Evolutionary conservation across 768 basidiomycete species (phyloP).

Genomic region (Termitomyces sp.): DNA sequence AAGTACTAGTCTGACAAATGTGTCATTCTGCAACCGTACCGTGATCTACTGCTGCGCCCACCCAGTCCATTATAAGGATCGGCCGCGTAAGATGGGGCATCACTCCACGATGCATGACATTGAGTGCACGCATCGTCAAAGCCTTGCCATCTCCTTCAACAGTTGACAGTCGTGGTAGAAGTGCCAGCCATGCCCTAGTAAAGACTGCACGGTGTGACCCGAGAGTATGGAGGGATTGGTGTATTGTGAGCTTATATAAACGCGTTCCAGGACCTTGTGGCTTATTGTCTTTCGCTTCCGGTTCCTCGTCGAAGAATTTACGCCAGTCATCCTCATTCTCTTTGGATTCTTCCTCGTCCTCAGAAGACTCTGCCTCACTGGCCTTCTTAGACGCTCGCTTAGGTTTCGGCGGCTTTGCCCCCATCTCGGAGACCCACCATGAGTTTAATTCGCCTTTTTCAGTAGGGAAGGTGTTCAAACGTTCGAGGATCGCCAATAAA

Average conservation of each 20-base stretch:
- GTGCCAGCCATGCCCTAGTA: conserved; percentile 73
- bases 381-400: conserved; percentile 36
- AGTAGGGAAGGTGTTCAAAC: conserved; percentile 71
- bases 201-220: conserved; percentile 79
- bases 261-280: conserved; percentile 40
- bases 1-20: background rate
- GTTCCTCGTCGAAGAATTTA: conserved; percentile 76
- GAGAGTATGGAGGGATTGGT: conserved; percentile 75
- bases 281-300: conserved; percentile 27
- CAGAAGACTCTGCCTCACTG: conserved; percentile 26
- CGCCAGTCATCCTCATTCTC: conserved; percentile 69
- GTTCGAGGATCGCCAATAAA: conserved; percentile 64
- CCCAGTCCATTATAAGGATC: conserved; percentile 88
- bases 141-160: conserved; percentile 34
- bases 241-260: conserved; percentile 62
- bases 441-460: conserved; percentile 61
- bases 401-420: conserved; percentile 49
- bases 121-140: conserved; percentile 56
- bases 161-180: conserved; percentile 58
- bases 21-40: conserved; percentile 42
- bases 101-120: conserved; percentile 79
- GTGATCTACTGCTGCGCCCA: conserved; percentile 77
- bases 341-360: conserved; percentile 30
- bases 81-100: conserved; percentile 81
- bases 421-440: conserved; percentile 78